Percentiles rank a stretch among this genome's conserved stretches.
These are phyloP conservation scores for Nicotiana obtusifolia DNA, from an alignment of 257 asterid species.

Conservation along the genomic window DNA sequence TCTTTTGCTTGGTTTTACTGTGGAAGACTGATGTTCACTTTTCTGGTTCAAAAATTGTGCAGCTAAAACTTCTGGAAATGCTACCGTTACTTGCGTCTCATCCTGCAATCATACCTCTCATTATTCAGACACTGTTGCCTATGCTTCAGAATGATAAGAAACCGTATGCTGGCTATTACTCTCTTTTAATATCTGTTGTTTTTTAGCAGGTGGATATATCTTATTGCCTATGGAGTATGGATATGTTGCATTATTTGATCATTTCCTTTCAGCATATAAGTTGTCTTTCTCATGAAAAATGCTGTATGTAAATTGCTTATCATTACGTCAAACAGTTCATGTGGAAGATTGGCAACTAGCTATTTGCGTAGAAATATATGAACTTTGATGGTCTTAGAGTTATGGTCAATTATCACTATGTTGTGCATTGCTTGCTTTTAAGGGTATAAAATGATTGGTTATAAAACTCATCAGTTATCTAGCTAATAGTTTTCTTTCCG, in stretches of 20 bases:
- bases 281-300: neutral
- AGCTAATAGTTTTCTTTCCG: neutral
- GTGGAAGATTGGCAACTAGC: neutral
- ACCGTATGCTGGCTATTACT: conserved; percentile 49
- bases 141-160: conserved; percentile 81
- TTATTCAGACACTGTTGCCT: conserved; percentile 82
- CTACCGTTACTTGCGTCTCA: conserved; percentile 87
- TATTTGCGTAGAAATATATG: conserved; percentile 1
- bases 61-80: conserved; percentile 79
- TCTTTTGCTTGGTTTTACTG: conserved; percentile 6
- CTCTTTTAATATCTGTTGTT: conserved; percentile 8
- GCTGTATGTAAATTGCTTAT: neutral
- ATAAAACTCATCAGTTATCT: neutral
- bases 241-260: neutral
- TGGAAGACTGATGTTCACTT: neutral
- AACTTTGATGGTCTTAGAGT: neutral
- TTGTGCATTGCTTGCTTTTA: neutral
- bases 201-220: neutral
- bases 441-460: neutral
- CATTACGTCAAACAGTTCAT: neutral
- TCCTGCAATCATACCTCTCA: conserved; percentile 79
- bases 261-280: conserved; percentile 1
- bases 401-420: neutral
- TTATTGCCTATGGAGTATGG: neutral
- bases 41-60: conserved; percentile 23